phyloP scores from a whole-genome alignment of 306 rosid species.

The Ormosia emarginata region DNA sequence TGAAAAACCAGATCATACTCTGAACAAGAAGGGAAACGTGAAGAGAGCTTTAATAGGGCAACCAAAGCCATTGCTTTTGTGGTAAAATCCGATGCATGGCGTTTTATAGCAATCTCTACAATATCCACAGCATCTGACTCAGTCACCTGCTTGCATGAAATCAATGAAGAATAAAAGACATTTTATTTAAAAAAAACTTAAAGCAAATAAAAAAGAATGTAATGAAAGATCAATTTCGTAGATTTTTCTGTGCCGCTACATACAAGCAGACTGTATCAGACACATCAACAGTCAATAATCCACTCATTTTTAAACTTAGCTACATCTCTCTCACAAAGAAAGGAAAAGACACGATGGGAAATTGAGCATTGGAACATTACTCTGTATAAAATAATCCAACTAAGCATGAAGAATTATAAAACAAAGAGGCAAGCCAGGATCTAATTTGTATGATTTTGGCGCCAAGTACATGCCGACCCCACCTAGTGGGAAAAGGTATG shows the following conservation, averaged over 20 bases:
- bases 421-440: neutral
- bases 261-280: neutral
- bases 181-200: neutral
- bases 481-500: no score
- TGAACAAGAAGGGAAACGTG: constrained; percentile 94
- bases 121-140: constrained; percentile 86
- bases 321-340: neutral
- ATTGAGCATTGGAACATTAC: neutral
- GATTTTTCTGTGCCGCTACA: constrained; percentile 2
- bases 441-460: constrained; percentile 8
- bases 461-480: neutral
- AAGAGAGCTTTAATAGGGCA: constrained; percentile 87
- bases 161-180: neutral
- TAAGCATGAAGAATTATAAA: neutral
- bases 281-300: constrained; percentile 5
- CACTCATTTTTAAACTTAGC: constrained; percentile 3
- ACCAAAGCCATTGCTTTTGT: constrained; percentile 89
- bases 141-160: constrained; percentile 62
- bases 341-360: neutral
- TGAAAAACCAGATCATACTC: constrained; percentile 52
- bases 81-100: constrained; percentile 67
- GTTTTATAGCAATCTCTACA: constrained; percentile 67
- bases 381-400: constrained; percentile 12
- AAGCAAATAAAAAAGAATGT: neutral
- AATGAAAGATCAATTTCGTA: neutral